These are phyloP conservation scores for Rhizophlyctis rosea DNA, from an alignment of 192 early-diverging fungal genomes.

Conservation along the genomic window DNA sequence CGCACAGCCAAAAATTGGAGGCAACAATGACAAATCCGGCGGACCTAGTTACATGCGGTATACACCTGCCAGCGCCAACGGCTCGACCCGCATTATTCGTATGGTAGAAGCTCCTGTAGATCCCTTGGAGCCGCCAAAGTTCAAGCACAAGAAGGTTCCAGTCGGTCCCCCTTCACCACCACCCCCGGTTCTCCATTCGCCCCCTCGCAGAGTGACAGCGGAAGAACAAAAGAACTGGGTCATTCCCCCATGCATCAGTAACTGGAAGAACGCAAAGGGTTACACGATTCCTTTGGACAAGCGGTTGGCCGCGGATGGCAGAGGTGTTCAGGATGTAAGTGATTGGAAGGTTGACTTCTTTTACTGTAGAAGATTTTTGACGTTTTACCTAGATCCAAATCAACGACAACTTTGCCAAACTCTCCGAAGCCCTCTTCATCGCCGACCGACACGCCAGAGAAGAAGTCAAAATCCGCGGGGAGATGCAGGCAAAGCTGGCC, in stretches of 20 bases:
- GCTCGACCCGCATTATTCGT: conserved; percentile 82
- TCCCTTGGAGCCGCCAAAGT: conserved; percentile 93
- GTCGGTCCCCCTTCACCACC: conserved; percentile 83
- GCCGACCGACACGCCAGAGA: conserved; percentile 92
- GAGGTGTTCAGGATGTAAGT: conserved; percentile 91
- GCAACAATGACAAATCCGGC: background rate
- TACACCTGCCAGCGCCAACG: conserved; percentile 75
- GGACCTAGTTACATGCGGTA: conserved; percentile 88
- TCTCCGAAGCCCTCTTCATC: conserved; percentile 89
- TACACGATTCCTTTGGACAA: conserved; percentile 99
- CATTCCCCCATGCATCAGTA: conserved; percentile 97
- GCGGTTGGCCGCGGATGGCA: conserved; percentile 93
- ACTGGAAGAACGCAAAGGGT: conserved; percentile 99
- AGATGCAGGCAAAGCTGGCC: conserved; percentile 89
- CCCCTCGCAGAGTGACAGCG: conserved; percentile 91
- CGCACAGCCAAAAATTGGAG: background rate
- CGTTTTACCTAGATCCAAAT: conserved; percentile 52
- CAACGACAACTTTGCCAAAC: conserved; percentile 95
- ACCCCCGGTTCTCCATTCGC: conserved; percentile 97
- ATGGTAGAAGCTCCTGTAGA: conserved; percentile 95
- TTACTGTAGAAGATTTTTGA: conserved; percentile 16
- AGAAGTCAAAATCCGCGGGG: conserved; percentile 85
- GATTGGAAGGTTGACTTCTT: conserved; percentile 15
- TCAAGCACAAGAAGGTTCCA: conserved; percentile 90
- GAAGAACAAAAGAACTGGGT: conserved; percentile 97